phyloP scores from a whole-genome alignment of 176 grass and related monocot genomes.

The Aegilops tauschii region DNA sequence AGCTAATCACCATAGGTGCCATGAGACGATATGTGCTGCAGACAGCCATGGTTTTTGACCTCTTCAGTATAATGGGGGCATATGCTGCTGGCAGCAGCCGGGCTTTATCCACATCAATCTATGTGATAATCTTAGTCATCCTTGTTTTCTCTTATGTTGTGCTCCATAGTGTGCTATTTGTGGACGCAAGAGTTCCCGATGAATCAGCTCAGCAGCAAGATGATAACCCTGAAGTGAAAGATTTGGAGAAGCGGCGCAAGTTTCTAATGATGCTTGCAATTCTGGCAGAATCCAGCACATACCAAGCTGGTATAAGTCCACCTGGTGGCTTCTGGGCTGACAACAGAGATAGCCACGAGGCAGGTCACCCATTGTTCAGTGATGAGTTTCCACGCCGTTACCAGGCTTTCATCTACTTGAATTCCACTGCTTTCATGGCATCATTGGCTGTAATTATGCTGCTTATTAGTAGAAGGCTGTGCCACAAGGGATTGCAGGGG shows the following conservation, averaged over 20 bases:
- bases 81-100: neutral
- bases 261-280: neutral
- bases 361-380: neutral
- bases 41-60: neutral
- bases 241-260: neutral
- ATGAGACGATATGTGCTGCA: neutral
- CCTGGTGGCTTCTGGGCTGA: neutral
- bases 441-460: neutral
- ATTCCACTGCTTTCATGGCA: slow-evolving; percentile 38
- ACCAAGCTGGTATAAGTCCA: neutral
- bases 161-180: neutral
- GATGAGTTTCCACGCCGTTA: neutral
- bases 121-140: neutral
- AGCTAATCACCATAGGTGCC: neutral
- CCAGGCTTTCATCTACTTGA: neutral
- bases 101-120: neutral
- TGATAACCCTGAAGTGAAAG: neutral
- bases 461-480: neutral
- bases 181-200: neutral
- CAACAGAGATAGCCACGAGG: neutral
- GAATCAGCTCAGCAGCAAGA: neutral
- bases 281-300: neutral
- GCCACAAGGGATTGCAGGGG: neutral
- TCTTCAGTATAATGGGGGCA: neutral
- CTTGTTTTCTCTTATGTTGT: neutral